Base-by-base conservation (phyloP, 345 rosid genomes). In the Hypericum perforatum region DNA sequence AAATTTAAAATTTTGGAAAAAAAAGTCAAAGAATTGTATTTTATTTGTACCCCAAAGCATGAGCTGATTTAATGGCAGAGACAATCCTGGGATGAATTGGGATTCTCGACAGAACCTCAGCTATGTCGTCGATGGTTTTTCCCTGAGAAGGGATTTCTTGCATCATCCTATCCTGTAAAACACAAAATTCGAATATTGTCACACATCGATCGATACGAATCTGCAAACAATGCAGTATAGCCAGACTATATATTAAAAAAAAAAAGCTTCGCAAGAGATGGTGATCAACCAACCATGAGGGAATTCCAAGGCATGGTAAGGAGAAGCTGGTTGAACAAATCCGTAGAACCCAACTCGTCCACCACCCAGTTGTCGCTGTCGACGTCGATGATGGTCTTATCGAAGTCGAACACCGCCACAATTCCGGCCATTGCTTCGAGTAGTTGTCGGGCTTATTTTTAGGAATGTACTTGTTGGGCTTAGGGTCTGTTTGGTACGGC, bases 241-340 rank as follows among this genome's bases (percentile, higher is more conserved):
- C 5, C 8, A 9, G 29, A 32, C 50, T 32, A 46, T 12, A 12
- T 16, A 12, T 46, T 8, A 8, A 0, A 29, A 4, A 9, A 8
- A 0, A 29, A 4, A 12, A 39, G 13, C 32, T 22, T 22, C 32
- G 32, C n/a, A 8, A 22, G 37, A 52, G 16, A 37, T 43, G 32
- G 32, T 22, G 32, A 22, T 22, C 32, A 22, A 52, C 53, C 37
- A 57, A 89, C 95, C 95, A 90, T 86, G 60, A 86, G 71, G 60
- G 86, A 63, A 65, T 90, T 90, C 94, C 95, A 89, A 16, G 95
- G 90, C 90, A 84, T 81, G 74, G 90, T 80, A 2, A 84, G 88
- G 13, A 86, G 95, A 51, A 89, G 97, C 38, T 77, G 80, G 49
- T 84, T 72, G 82, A 84, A 89, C 76, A 76, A 63, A 37, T 78